These are phyloP conservation scores for Naganishia friedmannii DNA, from an alignment of 768 basidiomycete species.

Conservation along the genomic window DNA sequence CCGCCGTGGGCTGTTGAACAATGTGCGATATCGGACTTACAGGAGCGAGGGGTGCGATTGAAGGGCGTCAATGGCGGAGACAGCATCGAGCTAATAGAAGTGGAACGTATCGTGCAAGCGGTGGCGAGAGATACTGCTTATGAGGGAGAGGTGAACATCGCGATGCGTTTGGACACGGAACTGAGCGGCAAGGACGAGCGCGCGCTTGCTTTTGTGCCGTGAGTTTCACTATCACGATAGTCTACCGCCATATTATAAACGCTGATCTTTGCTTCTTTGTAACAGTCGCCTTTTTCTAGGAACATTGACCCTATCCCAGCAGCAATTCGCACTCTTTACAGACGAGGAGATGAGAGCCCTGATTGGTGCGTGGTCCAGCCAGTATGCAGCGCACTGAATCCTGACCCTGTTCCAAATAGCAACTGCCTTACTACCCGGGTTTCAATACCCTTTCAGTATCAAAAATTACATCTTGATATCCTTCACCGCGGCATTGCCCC, in stretches of 20 bases:
- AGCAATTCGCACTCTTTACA: not conserved
- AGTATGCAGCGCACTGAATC: not conserved
- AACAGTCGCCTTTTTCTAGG: not conserved
- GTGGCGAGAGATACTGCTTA: not conserved
- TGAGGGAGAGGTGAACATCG: not conserved
- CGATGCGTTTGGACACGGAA: not conserved
- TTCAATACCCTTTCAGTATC: not conserved
- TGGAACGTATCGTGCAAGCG: not conserved
- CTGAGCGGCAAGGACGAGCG: not conserved
- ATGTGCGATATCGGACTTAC: not conserved
- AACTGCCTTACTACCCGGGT: conserved; percentile 1
- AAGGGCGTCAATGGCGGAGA: not conserved
- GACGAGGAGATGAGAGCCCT: not conserved
- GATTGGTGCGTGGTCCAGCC: not conserved
- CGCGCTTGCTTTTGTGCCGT: not conserved
- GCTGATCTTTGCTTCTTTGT: not conserved
- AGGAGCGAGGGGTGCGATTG: not conserved
- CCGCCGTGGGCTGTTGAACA: not conserved
- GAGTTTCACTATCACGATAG: not conserved
- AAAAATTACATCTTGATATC: not conserved
- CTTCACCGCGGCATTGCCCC: not conserved
- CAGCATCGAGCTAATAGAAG: not conserved
- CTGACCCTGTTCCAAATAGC: not conserved
- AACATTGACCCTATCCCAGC: not conserved
- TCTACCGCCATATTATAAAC: not conserved